Percentiles rank a stretch among this genome's conserved stretches.
These are phyloP conservation scores for Ceratocystis variospora DNA, from an alignment of 2,329 filamentous ascomycete genomes.

Conservation along the genomic window DNA sequence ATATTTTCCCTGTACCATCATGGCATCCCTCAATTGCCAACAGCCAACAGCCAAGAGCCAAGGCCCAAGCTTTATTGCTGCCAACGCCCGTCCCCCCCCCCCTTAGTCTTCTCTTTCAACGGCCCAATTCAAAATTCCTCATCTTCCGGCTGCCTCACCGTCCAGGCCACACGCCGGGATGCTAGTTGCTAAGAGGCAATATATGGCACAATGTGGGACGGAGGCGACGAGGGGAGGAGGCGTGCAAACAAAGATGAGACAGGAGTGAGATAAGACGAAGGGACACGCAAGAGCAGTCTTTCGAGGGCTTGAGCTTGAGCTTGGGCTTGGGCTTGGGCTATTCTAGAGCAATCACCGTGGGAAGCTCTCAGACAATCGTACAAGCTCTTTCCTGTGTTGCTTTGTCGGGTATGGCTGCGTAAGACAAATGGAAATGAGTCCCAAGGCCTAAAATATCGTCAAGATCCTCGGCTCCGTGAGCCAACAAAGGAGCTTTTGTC, in stretches of 20 bases:
- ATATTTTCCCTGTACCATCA: not conserved
- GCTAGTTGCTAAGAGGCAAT: too few species aligned
- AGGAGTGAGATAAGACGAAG: not conserved
- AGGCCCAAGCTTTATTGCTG: not conserved
- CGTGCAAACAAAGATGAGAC: not conserved
- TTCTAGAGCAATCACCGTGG: too few species aligned
- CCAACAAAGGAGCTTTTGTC: not conserved
- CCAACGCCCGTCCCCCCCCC: too few species aligned
- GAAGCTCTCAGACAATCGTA: too few species aligned
- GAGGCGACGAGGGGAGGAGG: too few species aligned
- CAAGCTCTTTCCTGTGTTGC: not conserved
- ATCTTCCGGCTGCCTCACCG: not conserved
- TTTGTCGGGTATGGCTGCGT: not conserved
- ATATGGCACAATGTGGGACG: too few species aligned
- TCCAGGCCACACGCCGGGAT: not conserved
- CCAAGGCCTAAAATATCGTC: not conserved
- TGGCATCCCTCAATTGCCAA: not conserved
- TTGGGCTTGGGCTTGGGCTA: too few species aligned
- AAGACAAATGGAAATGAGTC: not conserved
- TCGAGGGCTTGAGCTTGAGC: too few species aligned
- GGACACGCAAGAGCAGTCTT: not conserved
- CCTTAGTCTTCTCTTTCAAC: too few species aligned
- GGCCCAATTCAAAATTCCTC: not conserved
- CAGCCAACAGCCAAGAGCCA: not conserved
- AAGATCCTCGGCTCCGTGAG: not conserved